phyloP scores from a whole-genome alignment of 805 yeast species.

The Pichia kluyveri region DNA sequence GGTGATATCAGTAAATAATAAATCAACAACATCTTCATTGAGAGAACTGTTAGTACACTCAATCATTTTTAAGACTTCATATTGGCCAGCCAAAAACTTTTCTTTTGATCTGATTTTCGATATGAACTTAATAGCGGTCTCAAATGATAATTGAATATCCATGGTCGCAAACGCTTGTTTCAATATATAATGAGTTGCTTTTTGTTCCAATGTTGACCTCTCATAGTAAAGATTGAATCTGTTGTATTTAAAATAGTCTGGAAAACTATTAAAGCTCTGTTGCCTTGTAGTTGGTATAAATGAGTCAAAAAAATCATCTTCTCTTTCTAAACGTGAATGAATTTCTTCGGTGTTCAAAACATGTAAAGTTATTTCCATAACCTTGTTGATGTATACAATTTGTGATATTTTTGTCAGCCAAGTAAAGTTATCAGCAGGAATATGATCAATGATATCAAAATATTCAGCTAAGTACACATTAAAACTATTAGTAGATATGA shows the following conservation, averaged over 20 bases:
- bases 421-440: neutral
- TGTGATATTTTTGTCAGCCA: neutral
- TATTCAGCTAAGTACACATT: neutral
- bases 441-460: neutral
- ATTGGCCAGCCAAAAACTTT: conserved; percentile 10
- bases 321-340: neutral
- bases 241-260: conserved; percentile 6
- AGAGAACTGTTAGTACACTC: neutral
- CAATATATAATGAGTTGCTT: conserved; percentile 8
- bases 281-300: conserved; percentile 5
- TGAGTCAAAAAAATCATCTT: conserved; percentile 9
- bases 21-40: conserved; percentile 5
- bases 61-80: conserved; percentile 10
- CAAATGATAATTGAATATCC: neutral
- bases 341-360: neutral
- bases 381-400: neutral
- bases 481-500: neutral
- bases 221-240: neutral
- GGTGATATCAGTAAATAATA: conserved; percentile 9
- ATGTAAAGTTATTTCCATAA: conserved; percentile 1
- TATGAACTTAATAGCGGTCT: conserved; percentile 5
- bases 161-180: neutral
- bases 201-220: conserved; percentile 10
- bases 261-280: neutral
- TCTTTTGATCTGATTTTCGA: conserved; percentile 8